These are phyloP conservation scores for Gilbertella persicaria DNA, from an alignment of 371 early-diverging fungal species.

Conservation along the genomic window DNA sequence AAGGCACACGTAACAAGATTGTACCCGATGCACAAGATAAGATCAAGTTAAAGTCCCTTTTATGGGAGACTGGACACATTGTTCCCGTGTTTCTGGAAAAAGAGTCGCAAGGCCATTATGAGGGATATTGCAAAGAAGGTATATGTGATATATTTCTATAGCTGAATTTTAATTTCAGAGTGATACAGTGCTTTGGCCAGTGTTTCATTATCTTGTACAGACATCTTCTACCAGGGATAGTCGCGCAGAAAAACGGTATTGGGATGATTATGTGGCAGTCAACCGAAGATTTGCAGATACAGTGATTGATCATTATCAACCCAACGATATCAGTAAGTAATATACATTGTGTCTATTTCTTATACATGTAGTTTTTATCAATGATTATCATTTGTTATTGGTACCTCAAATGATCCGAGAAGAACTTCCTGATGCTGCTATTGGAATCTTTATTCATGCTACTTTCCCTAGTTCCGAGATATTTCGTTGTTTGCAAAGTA, in stretches of 20 bases:
- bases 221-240: conserved; percentile 62
- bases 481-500: conserved; percentile 90
- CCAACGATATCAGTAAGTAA: conserved; percentile 82
- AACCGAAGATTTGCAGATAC: conserved; percentile 84
- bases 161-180: not conserved
- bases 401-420: conserved; percentile 89
- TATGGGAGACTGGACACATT: conserved; percentile 56
- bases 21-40: conserved; percentile 51
- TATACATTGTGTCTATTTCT: not conserved
- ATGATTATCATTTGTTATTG: conserved; percentile 97
- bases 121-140: conserved; percentile 88
- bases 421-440: conserved; percentile 77
- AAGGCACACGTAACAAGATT: conserved; percentile 43
- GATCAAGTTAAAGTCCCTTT: conserved; percentile 33
- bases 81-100: conserved; percentile 77
- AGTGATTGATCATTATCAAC: conserved; percentile 69
- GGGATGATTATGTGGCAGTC: conserved; percentile 85
- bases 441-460: conserved; percentile 97
- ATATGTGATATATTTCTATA: conserved; percentile 8
- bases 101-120: conserved; percentile 74
- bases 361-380: conserved; percentile 84
- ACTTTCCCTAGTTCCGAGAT: conserved; percentile 96
- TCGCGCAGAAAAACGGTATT: conserved; percentile 68
- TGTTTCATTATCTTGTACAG: conserved; percentile 93
- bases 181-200: conserved; percentile 88